Percentiles rank a stretch among this genome's conserved stretches.
Evolutionary conservation across 495 filamentous ascomycete species (phyloP).

Genomic region (Gamarada debralockiae): DNA sequence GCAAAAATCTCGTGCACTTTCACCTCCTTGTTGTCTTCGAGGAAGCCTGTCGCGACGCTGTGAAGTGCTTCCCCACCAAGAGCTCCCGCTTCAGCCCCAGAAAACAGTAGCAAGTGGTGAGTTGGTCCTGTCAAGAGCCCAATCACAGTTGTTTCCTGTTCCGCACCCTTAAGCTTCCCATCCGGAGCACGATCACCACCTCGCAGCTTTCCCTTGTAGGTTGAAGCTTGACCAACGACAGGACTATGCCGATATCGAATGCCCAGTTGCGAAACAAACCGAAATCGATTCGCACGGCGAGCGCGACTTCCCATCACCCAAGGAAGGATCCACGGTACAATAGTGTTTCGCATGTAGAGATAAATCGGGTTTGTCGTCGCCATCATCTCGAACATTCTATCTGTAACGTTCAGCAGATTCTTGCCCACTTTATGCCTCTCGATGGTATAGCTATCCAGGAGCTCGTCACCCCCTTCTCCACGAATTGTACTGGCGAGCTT

Average conservation of each 20-base stretch:
- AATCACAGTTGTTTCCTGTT: conserved; percentile 25
- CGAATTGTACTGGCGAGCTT: conserved; percentile 31
- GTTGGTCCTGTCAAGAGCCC: conserved; percentile 22
- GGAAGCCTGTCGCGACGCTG: not conserved
- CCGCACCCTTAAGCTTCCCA: conserved; percentile 19
- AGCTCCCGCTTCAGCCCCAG: conserved; percentile 15
- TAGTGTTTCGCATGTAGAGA: conserved; percentile 27
- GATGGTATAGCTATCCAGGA: conserved; percentile 28
- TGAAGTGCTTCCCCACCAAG: conserved; percentile 17
- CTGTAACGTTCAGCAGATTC: conserved; percentile 31
- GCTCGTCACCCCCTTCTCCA: conserved; percentile 4
- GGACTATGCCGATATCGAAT: conserved; percentile 33
- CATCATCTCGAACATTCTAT: conserved; percentile 34
- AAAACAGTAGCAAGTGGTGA: conserved; percentile 34
- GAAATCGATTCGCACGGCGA: conserved; percentile 22
- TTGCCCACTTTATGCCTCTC: conserved; percentile 26
- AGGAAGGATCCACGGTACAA: conserved; percentile 33
- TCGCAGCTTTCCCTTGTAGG: conserved; percentile 22
- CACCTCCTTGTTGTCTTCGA: not conserved
- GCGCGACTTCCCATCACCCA: conserved; percentile 22
- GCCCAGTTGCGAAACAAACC: conserved; percentile 35
- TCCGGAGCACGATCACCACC: conserved; percentile 34
- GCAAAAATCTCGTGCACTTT: conserved; percentile 6
- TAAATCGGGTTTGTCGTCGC: conserved; percentile 28
- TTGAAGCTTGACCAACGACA: conserved; percentile 28